Conservation (phyloP, 2,329 filamentous ascomycete species). For the Gnomoniopsis smithogilvyi region DNA sequence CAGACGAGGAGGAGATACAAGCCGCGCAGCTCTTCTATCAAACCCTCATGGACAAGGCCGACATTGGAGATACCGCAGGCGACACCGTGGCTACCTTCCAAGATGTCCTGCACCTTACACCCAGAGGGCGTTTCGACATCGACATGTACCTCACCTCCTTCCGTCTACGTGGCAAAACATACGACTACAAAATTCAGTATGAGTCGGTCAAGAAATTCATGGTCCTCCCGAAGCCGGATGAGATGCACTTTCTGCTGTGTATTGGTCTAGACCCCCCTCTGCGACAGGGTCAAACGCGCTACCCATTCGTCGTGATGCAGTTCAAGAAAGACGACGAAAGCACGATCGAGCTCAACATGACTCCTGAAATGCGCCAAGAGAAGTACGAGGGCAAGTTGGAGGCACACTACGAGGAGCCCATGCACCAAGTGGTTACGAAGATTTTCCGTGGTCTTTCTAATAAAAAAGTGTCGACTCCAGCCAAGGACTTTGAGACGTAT, state of each 20-base stretch:
- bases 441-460: constrained; percentile 93
- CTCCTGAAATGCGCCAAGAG: constrained; percentile 78
- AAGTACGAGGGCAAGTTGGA: constrained; percentile 88
- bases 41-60: constrained; percentile 94
- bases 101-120: constrained; percentile 94
- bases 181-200: constrained; percentile 99
- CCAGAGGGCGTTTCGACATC: constrained; percentile 98
- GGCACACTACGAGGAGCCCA: constrained; percentile 86
- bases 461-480: constrained; percentile 92
- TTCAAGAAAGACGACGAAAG: constrained; percentile 98
- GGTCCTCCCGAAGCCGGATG: constrained; percentile 97
- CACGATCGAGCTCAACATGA: constrained; percentile 93
- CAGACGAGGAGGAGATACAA: constrained; percentile 80
- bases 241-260: constrained; percentile 91
- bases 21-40: constrained; percentile 98
- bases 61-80: constrained; percentile 98
- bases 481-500: constrained; percentile 85
- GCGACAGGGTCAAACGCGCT: constrained; percentile 94
- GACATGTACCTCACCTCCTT: constrained; percentile 99
- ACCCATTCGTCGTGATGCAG: constrained; percentile 98
- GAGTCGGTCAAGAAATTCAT: constrained; percentile 98
- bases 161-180: constrained; percentile 95
- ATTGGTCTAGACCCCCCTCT: constrained; percentile 93
- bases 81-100: constrained; percentile 97
- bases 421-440: constrained; percentile 90